These are phyloP conservation scores for Phaeosphaeria sp. DNA, from an alignment of 2,329 filamentous ascomycete genomes.

Conservation along the genomic window DNA sequence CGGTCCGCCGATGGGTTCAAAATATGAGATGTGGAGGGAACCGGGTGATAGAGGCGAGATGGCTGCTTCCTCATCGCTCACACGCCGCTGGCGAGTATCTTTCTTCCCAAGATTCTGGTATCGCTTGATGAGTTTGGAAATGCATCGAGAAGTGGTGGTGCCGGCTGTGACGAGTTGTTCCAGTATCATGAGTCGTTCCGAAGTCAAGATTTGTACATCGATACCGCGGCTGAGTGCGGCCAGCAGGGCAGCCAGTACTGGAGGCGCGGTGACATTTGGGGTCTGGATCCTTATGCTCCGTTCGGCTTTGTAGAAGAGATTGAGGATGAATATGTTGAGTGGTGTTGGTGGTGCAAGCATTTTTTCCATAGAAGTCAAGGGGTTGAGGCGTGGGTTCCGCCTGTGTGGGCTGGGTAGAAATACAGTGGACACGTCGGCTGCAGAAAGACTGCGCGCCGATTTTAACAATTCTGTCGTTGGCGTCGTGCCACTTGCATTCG, in stretches of 20 bases:
- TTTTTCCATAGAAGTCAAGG: constrained; percentile 33
- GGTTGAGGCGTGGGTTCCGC: constrained; percentile 68
- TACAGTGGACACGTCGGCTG: constrained; percentile 57
- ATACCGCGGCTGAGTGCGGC: constrained; percentile 70
- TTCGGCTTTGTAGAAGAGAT: constrained; percentile 65
- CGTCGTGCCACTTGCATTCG: neutral
- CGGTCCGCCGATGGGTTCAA: constrained; percentile 47
- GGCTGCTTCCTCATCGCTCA: constrained; percentile 38
- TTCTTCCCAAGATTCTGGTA: constrained; percentile 52
- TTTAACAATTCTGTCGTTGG: neutral
- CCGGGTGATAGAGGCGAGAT: constrained; percentile 49
- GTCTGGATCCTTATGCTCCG: constrained; percentile 72
- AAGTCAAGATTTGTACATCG: constrained; percentile 71
- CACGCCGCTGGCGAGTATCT: constrained; percentile 3
- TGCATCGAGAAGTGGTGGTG: constrained; percentile 71
- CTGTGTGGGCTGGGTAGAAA: constrained; percentile 79
- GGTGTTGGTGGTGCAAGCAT: constrained; percentile 71
- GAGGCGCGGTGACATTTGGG: constrained; percentile 75
- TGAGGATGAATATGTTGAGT: constrained; percentile 70
- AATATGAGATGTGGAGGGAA: constrained; percentile 65
- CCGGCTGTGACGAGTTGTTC: constrained; percentile 84
- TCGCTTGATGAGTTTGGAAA: constrained; percentile 64
- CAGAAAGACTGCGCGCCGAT: constrained; percentile 1
- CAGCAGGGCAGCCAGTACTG: constrained; percentile 68
- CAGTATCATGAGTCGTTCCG: constrained; percentile 73